Evolutionary conservation across 768 basidiomycete species (phyloP).

Genomic region (Termitomyces sp.): DNA sequence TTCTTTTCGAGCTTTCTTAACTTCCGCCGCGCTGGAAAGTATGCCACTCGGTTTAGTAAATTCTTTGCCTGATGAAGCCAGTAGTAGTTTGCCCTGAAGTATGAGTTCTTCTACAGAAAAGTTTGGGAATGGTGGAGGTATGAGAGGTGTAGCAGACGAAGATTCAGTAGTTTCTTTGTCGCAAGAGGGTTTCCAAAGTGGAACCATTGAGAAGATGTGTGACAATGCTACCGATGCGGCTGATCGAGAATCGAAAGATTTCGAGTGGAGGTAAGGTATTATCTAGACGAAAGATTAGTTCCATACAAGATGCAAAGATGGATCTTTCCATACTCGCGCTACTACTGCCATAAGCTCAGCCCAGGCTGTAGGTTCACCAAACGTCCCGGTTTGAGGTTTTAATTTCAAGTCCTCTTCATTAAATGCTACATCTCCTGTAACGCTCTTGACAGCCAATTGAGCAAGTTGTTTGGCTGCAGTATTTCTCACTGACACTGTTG

Average conservation of each 20-base stretch:
- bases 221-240: conserved; percentile 88
- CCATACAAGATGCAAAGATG: background rate
- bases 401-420: conserved; percentile 72
- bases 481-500: conserved; percentile 80
- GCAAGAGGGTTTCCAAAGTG: conserved; percentile 64
- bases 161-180: conserved; percentile 23
- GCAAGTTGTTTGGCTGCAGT: conserved; percentile 98
- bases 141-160: conserved; percentile 20
- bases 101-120: conserved; percentile 79
- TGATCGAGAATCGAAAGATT: conserved; percentile 86
- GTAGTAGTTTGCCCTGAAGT: conserved; percentile 68
- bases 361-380: conserved; percentile 77
- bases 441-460: conserved; percentile 82
- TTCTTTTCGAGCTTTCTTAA: conserved; percentile 83
- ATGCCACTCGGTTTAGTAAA: conserved; percentile 73
- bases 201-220: conserved; percentile 79
- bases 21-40: conserved; percentile 68
- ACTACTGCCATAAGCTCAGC: conserved; percentile 86
- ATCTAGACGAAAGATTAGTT: conserved; percentile 45
- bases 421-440: conserved; percentile 75
- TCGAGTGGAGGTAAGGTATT: conserved; percentile 85
- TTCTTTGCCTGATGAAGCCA: conserved; percentile 93
- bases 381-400: conserved; percentile 49
- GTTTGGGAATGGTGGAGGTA: conserved; percentile 56
- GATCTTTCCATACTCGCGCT: conserved; percentile 56